Percentiles rank a stretch among this genome's conserved stretches.
These are phyloP conservation scores for Exophiala aquamarina DNA, from an alignment of 2,329 filamentous ascomycete species.

Conservation along the genomic window DNA sequence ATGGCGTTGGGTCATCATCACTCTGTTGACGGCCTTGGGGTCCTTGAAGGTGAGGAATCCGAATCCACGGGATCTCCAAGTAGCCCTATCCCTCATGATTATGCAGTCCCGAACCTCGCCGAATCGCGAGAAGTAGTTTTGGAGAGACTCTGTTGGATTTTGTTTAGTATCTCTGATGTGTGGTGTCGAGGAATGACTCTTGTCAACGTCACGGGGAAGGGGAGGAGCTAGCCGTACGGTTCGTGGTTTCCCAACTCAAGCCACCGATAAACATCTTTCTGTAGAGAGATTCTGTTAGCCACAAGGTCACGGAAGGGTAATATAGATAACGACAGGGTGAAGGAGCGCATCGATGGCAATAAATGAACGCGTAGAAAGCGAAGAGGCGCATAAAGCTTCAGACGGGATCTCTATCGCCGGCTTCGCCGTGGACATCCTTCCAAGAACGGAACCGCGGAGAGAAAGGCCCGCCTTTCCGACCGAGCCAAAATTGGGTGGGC, in stretches of 20 bases:
- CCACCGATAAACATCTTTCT: conserved; percentile 99
- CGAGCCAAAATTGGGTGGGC: too few species aligned
- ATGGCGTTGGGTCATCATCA: conserved; percentile 99
- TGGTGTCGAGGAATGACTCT: background rate
- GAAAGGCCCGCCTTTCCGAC: too few species aligned
- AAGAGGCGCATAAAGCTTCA: background rate
- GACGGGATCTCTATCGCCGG: background rate
- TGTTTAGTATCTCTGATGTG: conserved; percentile 9
- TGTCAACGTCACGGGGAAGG: conserved; percentile 9
- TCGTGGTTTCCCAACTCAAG: conserved; percentile 98
- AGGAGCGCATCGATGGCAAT: background rate
- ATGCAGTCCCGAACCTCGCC: conserved; percentile 97
- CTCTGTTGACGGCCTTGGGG: conserved; percentile 95
- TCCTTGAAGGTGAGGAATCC: conserved; percentile 98
- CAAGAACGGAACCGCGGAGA: too few species aligned
- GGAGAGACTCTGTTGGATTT: conserved; percentile 73
- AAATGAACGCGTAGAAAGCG: background rate
- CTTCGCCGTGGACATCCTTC: too few species aligned
- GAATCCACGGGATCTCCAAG: conserved; percentile 90
- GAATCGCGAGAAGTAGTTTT: conserved; percentile 96
- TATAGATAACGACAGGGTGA: background rate
- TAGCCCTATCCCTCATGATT: conserved; percentile 96
- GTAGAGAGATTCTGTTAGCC: conserved; percentile 36
- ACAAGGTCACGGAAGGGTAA: conserved; percentile 27
- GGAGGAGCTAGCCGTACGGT: conserved; percentile 68